Evolutionary conservation across 345 rosid species (phyloP).

Genomic region (Linum lewisii): DNA sequence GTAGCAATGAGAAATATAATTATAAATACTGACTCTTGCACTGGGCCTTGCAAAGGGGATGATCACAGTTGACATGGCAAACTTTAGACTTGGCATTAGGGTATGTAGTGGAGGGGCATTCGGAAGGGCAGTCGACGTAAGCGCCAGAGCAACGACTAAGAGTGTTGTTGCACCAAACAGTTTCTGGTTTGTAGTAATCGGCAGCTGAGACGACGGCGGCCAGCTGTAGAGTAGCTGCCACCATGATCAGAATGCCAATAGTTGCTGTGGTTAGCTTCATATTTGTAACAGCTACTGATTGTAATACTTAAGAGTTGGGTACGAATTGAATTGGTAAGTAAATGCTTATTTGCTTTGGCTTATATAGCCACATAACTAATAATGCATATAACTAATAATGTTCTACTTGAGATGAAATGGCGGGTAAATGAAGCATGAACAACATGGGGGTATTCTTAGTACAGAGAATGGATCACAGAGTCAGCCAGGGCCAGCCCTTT

Average conservation of each 20-base stretch:
- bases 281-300: too few relatives aligned
- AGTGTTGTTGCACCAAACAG: slow-evolving; percentile 1
- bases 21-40: slow-evolving; percentile 20
- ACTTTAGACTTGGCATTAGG: slow-evolving; percentile 14
- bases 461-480: too few relatives aligned
- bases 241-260: background rate
- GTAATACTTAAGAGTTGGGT: too few relatives aligned
- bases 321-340: too few relatives aligned
- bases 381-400: too few relatives aligned
- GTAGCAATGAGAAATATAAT: too few relatives aligned
- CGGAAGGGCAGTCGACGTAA: slow-evolving; percentile 19
- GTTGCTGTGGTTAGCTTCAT: background rate
- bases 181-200: slow-evolving; percentile 7
- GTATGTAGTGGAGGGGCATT: slow-evolving; percentile 23
- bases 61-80: slow-evolving; percentile 25
- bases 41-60: slow-evolving; percentile 22
- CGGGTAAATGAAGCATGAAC: too few relatives aligned
- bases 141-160: slow-evolving; percentile 18
- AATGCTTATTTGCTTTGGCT: too few relatives aligned
- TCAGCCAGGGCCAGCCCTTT: too few relatives aligned
- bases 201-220: background rate
- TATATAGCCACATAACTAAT: too few relatives aligned
- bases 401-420: too few relatives aligned
- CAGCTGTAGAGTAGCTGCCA: background rate
- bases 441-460: too few relatives aligned